Base-by-base conservation (phyloP, 2,329 filamentous ascomycete genomes). In the Chaetomium sp. region DNA sequence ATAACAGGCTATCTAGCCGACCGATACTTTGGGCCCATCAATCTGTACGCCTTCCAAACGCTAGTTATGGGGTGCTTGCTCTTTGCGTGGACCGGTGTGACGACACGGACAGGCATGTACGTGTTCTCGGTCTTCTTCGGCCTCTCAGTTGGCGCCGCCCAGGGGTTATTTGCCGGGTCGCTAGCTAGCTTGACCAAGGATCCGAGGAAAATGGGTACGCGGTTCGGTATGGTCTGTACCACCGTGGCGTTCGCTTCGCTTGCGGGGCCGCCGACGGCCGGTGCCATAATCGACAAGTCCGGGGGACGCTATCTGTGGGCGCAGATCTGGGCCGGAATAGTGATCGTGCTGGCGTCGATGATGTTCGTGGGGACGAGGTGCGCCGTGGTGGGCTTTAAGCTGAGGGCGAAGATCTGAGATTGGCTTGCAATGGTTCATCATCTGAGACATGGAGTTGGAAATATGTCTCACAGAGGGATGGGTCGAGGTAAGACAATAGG, bases 1-100 rank as follows among this genome's bases (percentile, higher is more conserved):
- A 64, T 88, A 1, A 82, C 83, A 0, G 83, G 82, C 2, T 82
- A 78, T 63, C 74, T 89, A 2, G 85, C 85, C 0, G 85, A 89
- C 69, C 78, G 72, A 0, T 79, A 76, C 27, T 72, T 80, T 9
- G 87, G 86, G 0, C 79, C 84, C 0, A 77, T 88, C 33, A 87
- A 87, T 67, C 79, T 81, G 0, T 80, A 86, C 21, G 80, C 86
- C 16, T 80, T 85, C 0, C 79, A 81, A 60, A 79, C 79, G 0
- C 76, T 85, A 16, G 67, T 83, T 1, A 78, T 81, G 0, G 78
- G 80, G 0, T 75, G 83, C 0, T 72, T 86, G 16, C 72, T 83
- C 27, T 85, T 81, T 63, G 80, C 78, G 27, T 90, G 87, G 87
- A 79, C 82, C 0, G 81, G 80, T 0, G 83, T 89, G 0, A 62